These are phyloP conservation scores for Pichia phayaonensis DNA, from an alignment of 805 yeast species.

Conservation along the genomic window DNA sequence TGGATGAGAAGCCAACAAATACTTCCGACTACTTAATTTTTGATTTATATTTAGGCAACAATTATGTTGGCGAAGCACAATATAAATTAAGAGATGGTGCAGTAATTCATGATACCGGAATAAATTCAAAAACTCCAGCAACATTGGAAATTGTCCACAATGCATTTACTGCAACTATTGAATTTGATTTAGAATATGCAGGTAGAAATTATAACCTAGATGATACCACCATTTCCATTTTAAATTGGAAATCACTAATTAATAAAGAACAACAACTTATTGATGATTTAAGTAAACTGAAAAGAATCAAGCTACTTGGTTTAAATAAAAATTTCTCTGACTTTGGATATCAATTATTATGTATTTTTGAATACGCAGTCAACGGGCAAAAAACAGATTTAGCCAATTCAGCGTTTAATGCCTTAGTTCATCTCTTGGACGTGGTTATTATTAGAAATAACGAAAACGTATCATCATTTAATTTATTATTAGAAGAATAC, in stretches of 20 bases:
- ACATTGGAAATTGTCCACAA: conserved; percentile 37
- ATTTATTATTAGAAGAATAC: conserved; percentile 36
- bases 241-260: conserved; percentile 41
- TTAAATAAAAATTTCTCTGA: conserved; percentile 56
- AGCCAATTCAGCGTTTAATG: conserved; percentile 36
- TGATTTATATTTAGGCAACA: conserved; percentile 56
- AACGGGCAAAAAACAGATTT: conserved; percentile 20
- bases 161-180: conserved; percentile 36
- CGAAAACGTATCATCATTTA: conserved; percentile 51
- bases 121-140: conserved; percentile 31
- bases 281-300: conserved; percentile 40
- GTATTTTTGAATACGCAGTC: conserved; percentile 20
- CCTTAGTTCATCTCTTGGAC: conserved; percentile 55
- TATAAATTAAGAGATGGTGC: conserved; percentile 30
- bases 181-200: conserved; percentile 54
- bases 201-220: conserved; percentile 64
- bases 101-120: conserved; percentile 28
- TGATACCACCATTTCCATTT: conserved; percentile 41
- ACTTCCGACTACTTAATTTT: conserved; percentile 50
- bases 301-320: conserved; percentile 45
- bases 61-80: conserved; percentile 50
- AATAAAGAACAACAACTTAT: conserved; percentile 37
- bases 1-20: conserved; percentile 27
- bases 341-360: conserved; percentile 35
- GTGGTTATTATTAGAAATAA: conserved; percentile 58